Evolutionary conservation across 805 yeast genomes (phyloP).

Genomic region (Kodamaea kaohsiungensis): DNA sequence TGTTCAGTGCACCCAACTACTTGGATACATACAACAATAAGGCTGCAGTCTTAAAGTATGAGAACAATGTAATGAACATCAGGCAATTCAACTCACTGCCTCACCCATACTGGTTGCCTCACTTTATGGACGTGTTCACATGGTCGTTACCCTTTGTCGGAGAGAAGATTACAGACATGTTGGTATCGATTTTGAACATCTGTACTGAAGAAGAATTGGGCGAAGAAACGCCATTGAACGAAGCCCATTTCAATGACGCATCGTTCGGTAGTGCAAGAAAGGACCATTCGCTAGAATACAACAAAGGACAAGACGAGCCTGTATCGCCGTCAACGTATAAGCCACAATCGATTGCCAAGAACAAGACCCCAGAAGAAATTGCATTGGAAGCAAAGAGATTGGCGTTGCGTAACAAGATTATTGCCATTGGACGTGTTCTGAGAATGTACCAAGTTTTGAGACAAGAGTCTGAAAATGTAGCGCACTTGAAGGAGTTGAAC

Average conservation of each 20-base stretch:
- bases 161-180: conserved; percentile 91
- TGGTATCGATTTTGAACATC: conserved; percentile 83
- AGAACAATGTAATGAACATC: conserved; percentile 89
- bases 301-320: conserved; percentile 21
- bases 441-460: conserved; percentile 88
- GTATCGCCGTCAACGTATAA: conserved; percentile 19
- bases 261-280: conserved; percentile 17
- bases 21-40: conserved; percentile 90
- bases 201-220: conserved; percentile 95
- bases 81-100: conserved; percentile 91
- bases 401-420: conserved; percentile 79
- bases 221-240: conserved; percentile 60
- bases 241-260: conserved; percentile 15
- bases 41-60: conserved; percentile 93
- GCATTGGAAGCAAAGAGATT: conserved; percentile 39
- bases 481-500: conserved; percentile 68
- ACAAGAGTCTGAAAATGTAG: conserved; percentile 84
- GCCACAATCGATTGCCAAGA: conserved; percentile 8
- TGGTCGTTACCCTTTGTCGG: conserved; percentile 99
- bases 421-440: conserved; percentile 95
- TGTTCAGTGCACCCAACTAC: conserved; percentile 95
- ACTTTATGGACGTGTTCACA: conserved; percentile 94
- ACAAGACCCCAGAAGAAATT: conserved; percentile 8
- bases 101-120: conserved; percentile 96
- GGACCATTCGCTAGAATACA: conserved; percentile 12